These are phyloP conservation scores for Botrytis squamosa DNA, from an alignment of 2,329 filamentous ascomycete genomes.

Conservation along the genomic window DNA sequence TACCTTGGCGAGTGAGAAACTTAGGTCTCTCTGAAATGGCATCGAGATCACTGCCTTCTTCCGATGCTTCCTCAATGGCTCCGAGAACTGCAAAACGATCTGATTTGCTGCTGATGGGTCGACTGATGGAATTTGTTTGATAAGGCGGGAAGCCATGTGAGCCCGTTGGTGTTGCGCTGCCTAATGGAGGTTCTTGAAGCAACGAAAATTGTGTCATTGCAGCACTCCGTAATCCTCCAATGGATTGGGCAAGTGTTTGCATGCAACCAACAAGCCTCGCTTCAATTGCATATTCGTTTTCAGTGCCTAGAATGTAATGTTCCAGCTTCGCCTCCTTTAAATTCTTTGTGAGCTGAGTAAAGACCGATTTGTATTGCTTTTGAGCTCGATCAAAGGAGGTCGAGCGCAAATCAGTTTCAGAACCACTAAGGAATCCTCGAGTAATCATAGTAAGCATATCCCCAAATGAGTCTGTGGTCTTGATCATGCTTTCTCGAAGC, in stretches of 20 bases:
- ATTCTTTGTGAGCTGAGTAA: slow-evolving; percentile 70
- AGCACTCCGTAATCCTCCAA: slow-evolving; percentile 86
- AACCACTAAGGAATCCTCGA: slow-evolving; percentile 77
- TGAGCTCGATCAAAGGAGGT: slow-evolving; percentile 62
- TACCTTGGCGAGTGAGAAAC: slow-evolving; percentile 25
- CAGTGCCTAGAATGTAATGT: slow-evolving; percentile 77
- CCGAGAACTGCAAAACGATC: slow-evolving; percentile 52
- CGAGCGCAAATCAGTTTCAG: slow-evolving; percentile 72
- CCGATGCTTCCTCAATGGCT: slow-evolving; percentile 61
- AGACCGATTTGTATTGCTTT: slow-evolving; percentile 63
- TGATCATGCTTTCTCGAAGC: slow-evolving; percentile 71
- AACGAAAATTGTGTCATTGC: slow-evolving; percentile 86
- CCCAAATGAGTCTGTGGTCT: slow-evolving; percentile 71
- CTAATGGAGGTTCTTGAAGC: slow-evolving; percentile 56
- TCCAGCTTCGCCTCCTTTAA: slow-evolving; percentile 86
- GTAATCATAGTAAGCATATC: slow-evolving; percentile 82
- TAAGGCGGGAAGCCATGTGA: background rate
- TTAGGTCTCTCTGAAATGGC: slow-evolving; percentile 32
- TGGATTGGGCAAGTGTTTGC: slow-evolving; percentile 80
- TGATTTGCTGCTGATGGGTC: slow-evolving; percentile 43
- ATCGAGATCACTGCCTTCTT: slow-evolving; percentile 54
- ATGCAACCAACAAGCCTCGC: slow-evolving; percentile 79
- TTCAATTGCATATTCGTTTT: slow-evolving; percentile 76
- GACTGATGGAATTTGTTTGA: background rate
- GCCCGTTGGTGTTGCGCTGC: slow-evolving; percentile 26